phyloP scores from a whole-genome alignment of 139 green algal species.

The Coelastrella sp. region DNA sequence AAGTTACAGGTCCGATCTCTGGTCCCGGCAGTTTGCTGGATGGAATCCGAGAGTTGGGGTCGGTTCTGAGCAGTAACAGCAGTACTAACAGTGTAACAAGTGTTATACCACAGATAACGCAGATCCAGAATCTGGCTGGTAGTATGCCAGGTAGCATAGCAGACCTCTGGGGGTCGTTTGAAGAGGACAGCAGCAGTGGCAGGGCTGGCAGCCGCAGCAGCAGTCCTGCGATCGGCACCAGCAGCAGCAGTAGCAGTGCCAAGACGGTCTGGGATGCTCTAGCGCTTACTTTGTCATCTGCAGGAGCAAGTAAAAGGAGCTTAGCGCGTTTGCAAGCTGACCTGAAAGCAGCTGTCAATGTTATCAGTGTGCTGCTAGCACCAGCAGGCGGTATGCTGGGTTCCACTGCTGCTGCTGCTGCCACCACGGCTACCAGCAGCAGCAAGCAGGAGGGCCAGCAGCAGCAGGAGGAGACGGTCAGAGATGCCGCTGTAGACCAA shows the following conservation, averaged over 20 bases:
- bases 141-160: background rate
- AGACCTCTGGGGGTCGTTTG: conserved; percentile 8
- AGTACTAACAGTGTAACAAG: background rate
- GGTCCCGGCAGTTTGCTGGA: background rate
- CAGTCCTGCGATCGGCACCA: background rate
- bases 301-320: background rate
- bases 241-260: conserved; percentile 19
- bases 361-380: conserved; percentile 12
- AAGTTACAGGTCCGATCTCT: background rate
- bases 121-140: background rate
- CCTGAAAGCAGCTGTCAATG: conserved; percentile 15
- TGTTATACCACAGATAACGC: background rate
- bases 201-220: background rate
- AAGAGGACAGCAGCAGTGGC: conserved; percentile 11
- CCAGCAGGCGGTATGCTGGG: background rate
- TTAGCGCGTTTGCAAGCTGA: background rate
- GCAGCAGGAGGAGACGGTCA: background rate
- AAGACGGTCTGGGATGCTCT: conserved; percentile 13
- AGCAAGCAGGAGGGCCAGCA: background rate
- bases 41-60: background rate
- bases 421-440: background rate
- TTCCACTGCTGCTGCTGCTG: background rate
- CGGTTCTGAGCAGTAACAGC: background rate
- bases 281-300: background rate
- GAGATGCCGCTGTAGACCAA: too few relatives aligned